These are phyloP conservation scores for Pogostemon cablin DNA, from an alignment of 257 asterid species.

Conservation along the genomic window DNA sequence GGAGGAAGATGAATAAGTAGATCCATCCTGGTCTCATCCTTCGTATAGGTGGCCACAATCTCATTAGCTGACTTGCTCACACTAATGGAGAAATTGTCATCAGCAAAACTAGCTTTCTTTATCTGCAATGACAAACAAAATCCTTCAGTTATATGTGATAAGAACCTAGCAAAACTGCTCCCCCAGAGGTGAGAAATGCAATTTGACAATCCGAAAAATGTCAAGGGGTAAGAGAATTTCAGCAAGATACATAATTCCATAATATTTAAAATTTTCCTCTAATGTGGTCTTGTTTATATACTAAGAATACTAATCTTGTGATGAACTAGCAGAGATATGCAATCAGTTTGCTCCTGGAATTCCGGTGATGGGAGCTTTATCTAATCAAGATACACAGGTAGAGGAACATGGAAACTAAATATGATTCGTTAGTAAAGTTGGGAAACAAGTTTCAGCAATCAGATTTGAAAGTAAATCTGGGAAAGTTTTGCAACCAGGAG, in stretches of 20 bases:
- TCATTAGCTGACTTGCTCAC: constrained; percentile 97
- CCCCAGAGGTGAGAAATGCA: not conserved
- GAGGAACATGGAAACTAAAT: not conserved
- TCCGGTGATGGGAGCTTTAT: constrained; percentile 1
- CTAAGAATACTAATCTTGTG: not conserved
- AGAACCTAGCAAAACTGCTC: constrained; percentile 24
- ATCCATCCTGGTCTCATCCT: constrained; percentile 98
- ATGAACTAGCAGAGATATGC: not conserved
- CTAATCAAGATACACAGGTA: constrained; percentile 10
- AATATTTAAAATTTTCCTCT: constrained; percentile 1
- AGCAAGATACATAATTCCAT: not conserved
- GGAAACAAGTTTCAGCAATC: not conserved
- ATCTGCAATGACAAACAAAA: constrained; percentile 60
- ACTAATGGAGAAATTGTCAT: constrained; percentile 82
- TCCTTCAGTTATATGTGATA: constrained; percentile 21
- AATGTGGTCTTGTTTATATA: not conserved
- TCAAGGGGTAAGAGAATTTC: not conserved
- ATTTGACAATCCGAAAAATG: not conserved
- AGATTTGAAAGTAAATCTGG: not conserved
- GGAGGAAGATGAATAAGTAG: constrained; percentile 95
- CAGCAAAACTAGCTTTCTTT: constrained; percentile 75
- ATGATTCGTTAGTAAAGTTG: not conserved
- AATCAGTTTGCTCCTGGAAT: not conserved
- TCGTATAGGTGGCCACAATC: constrained; percentile 93
- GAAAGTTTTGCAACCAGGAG: not conserved